A percentile compares a stretch with the other conserved stretches of the same genome.
phyloP scores from a whole-genome alignment of 1,284 basidiomycete species.

The Anthracocystis panici-leucophaei region DNA sequence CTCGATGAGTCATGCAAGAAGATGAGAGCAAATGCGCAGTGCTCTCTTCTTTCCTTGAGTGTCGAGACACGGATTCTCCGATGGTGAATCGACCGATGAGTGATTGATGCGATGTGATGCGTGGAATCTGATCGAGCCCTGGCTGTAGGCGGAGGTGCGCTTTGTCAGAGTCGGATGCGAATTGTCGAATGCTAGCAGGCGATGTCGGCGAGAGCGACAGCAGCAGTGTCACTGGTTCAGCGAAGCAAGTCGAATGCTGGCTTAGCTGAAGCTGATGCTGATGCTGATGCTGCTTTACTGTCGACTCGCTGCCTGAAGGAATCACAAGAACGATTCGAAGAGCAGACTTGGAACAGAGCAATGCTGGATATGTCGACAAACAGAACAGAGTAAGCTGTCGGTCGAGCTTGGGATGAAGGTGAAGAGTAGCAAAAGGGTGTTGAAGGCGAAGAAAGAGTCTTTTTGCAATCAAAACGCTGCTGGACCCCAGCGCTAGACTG shows the following conservation, averaged over 20 bases:
- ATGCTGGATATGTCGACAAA: constrained; percentile 1
- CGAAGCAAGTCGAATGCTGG: constrained; percentile 1
- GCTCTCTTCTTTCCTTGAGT: not conserved
- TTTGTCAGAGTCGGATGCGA: constrained; percentile 8
- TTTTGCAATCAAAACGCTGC: constrained; percentile 3
- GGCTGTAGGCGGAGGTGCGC: not conserved
- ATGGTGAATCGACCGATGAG: constrained; percentile 10
- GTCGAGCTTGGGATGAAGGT: constrained; percentile 1
- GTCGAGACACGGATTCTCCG: constrained; percentile 15
- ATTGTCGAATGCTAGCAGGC: constrained; percentile 7
- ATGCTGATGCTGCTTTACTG: not conserved
- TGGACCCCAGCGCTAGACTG: constrained; percentile 7
- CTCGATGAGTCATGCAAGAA: constrained; percentile 29
- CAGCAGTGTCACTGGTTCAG: constrained; percentile 4
- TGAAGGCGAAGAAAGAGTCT: not conserved
- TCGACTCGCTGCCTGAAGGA: not conserved
- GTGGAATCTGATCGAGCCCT: not conserved
- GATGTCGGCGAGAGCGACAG: constrained; percentile 14
- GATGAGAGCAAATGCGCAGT: constrained; percentile 9
- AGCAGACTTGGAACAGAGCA: constrained; percentile 2
- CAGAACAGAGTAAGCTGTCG: not conserved
- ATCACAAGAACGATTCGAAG: not conserved
- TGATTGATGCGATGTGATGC: not conserved
- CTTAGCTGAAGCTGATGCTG: not conserved
- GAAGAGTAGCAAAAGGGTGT: not conserved